Conservation (phyloP, 83 land plant species). For the Picea abies region DNA sequence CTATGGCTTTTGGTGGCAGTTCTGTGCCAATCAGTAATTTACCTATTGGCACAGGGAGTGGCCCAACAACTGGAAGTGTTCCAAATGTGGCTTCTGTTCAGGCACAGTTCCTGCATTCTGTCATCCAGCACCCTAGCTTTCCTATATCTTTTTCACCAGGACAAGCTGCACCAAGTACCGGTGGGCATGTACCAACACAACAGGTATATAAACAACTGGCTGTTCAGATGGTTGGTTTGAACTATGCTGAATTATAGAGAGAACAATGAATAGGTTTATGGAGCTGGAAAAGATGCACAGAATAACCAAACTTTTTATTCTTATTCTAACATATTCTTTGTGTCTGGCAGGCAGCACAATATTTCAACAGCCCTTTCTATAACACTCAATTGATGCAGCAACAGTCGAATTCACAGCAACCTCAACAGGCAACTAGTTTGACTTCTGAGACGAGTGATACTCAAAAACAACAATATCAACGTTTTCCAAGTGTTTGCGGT, state of each 20-base stretch:
- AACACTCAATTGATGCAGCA: not conserved
- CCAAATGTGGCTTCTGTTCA: not conserved
- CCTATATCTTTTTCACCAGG: not conserved
- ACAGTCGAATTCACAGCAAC: not conserved
- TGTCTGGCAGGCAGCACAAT: not conserved
- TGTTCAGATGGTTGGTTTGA: not conserved
- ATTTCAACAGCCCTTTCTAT: not conserved
- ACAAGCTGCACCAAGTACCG: not conserved
- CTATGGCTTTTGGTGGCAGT: not conserved
- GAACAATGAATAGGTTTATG: not conserved
- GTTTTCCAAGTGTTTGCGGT: not conserved
- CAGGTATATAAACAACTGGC: not conserved
- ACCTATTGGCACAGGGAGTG: not conserved
- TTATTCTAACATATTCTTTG: not conserved
- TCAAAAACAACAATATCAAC: not conserved
- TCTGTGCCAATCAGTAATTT: not conserved
- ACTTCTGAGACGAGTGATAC: not conserved
- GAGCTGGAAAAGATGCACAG: not conserved
- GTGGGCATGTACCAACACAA: not conserved
- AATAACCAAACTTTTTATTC: not conserved
- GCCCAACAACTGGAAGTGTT: not conserved
- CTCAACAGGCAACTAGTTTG: not conserved
- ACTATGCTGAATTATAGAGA: not conserved
- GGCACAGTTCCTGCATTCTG: not conserved
- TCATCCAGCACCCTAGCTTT: not conserved